Conservation (phyloP, 2,329 filamentous ascomycete species). For the Penicillium sp. region DNA sequence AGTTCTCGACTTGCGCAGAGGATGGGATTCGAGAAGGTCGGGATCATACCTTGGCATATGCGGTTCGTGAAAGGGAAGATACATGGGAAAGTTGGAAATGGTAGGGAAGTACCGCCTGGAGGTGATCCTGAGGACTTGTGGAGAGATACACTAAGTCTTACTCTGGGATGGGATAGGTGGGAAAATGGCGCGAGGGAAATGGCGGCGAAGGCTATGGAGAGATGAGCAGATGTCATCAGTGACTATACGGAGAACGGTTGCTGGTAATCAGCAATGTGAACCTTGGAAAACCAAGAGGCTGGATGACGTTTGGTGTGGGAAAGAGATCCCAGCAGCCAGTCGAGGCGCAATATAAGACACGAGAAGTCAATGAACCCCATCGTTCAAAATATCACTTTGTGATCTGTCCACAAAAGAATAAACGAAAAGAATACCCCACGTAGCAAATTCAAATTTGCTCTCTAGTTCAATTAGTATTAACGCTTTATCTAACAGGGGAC, state of each 20-base stretch:
- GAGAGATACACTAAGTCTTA: constrained; percentile 19
- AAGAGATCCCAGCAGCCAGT: background rate
- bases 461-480: background rate
- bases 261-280: background rate
- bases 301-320: no score
- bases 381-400: no score
- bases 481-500: background rate
- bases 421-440: background rate
- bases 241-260: background rate
- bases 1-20: constrained; percentile 18
- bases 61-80: constrained; percentile 17
- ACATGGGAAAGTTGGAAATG: constrained; percentile 19
- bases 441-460: background rate
- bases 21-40: constrained; percentile 20
- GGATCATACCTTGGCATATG: constrained; percentile 19
- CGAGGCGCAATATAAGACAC: no score
- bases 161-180: constrained; percentile 20
- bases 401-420: no score
- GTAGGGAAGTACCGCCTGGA: constrained; percentile 12
- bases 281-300: no score
- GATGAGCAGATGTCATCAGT: background rate
- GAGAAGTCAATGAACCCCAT: no score
- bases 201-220: background rate
- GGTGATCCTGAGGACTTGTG: constrained; percentile 19
- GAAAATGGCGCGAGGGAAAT: constrained; percentile 1